These are phyloP conservation scores for Amanita phalloides DNA, from an alignment of 768 basidiomycete genomes.

Conservation along the genomic window DNA sequence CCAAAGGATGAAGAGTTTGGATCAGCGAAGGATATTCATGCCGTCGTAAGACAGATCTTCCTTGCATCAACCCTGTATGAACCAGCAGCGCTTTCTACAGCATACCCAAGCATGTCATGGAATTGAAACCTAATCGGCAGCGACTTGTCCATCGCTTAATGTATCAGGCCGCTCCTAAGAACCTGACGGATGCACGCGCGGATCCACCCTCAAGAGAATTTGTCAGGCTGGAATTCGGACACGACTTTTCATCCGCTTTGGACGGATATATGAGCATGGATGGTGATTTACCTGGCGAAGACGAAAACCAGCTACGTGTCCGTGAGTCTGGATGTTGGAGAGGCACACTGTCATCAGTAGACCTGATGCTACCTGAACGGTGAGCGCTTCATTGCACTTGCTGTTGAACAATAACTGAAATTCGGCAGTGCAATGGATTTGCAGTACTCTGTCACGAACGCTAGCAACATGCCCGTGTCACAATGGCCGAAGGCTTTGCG, in stretches of 20 bases:
- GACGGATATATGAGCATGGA: not conserved
- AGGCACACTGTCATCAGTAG: slow-evolving; percentile 4
- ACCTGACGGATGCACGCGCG: not conserved
- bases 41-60: slow-evolving; percentile 30
- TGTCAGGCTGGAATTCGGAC: slow-evolving; percentile 1
- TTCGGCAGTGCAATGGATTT: slow-evolving; percentile 1
- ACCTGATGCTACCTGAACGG: slow-evolving; percentile 15
- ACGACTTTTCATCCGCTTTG: not conserved
- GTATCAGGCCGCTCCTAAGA: not conserved
- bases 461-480: not conserved
- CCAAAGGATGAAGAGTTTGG: slow-evolving; percentile 28
- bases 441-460: not conserved
- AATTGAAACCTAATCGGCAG: slow-evolving; percentile 7
- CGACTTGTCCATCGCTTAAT: slow-evolving; percentile 4
- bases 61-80: not conserved
- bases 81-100: slow-evolving; percentile 7
- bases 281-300: not conserved
- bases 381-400: slow-evolving; percentile 1
- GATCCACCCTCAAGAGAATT: not conserved
- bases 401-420: not conserved
- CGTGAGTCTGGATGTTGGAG: slow-evolving; percentile 2
- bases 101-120: slow-evolving; percentile 10
- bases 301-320: not conserved
- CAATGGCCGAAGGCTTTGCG: slow-evolving; percentile 8
- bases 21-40: slow-evolving; percentile 29